Base-by-base conservation (phyloP, 176 grass and related monocot species). In the Eleusine indica region DNA sequence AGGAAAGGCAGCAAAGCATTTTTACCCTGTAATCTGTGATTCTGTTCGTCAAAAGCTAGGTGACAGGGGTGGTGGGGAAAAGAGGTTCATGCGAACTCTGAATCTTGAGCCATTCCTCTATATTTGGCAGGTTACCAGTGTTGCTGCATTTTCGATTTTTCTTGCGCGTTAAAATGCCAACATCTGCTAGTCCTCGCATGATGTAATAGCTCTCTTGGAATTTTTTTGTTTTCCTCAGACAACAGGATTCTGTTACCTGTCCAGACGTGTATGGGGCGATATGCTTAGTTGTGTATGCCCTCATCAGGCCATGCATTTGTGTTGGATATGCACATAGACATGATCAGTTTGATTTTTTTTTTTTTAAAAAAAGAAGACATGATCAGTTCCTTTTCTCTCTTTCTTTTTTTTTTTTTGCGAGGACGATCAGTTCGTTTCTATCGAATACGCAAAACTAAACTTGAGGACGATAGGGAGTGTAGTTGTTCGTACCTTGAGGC, bases 401-500 rank as follows among this genome's bases (percentile, higher is more conserved):
- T 25, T 25, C 25, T 25, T 25, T 25, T 25, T 25, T 25, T 25
- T 35, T 35, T 35, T 35, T 35, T 35, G 32, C 32, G 2, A 35
- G 32, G 32, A 35, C 32, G 32, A 35, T 35, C 32, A 35, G 32
- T 35, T 35, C 16, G 46, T 22, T 60, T 61, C 15, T 7, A 76
- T 62, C 74, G 19, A 42, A 41, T 8, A 1, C 54, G 60, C 0
- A 76, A 22, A 70, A 25, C 19, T 61, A 8, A 61, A 56, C 12
- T 15, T 53, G 12, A 2, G 32, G 32, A 35, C 9, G 48, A 39
- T 29, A 7, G 4, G 15, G 17, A 5, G 10, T 17, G 9, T 19
- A 21, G 43, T 0, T 17, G 39, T 37, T 17, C 37, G 46, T 91
- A 99, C 97, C 97, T 99, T 99, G 82, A 89, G 78, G 29, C 84